Evolutionary conservation across 139 green algal genomes (phyloP).

Genomic region (Chlamydomonas sp.): DNA sequence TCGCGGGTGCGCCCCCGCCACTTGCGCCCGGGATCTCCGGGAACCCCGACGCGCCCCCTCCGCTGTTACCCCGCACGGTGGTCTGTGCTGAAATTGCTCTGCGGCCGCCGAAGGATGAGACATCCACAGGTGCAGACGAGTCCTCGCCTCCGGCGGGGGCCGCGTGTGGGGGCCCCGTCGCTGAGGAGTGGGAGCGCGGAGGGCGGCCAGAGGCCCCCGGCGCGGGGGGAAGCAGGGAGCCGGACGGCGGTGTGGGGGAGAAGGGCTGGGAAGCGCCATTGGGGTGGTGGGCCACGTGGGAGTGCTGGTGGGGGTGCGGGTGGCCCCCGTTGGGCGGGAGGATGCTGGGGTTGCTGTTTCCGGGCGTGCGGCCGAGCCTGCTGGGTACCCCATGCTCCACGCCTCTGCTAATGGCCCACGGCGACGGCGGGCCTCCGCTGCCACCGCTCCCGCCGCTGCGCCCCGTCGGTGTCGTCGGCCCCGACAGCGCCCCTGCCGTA

Average conservation of each 20-base stretch:
- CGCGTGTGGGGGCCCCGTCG: no score
- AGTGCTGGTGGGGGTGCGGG: background rate
- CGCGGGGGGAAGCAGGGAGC: no score
- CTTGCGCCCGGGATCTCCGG: background rate
- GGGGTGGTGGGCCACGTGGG: no score
- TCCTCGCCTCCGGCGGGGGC: no score
- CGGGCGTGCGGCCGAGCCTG: slow-evolving; percentile 14
- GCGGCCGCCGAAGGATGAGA: slow-evolving; percentile 4
- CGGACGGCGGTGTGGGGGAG: no score
- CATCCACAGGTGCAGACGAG: background rate
- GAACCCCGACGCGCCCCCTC: background rate
- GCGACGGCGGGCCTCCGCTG: background rate
- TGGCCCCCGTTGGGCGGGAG: background rate
- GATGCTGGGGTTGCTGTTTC: background rate
- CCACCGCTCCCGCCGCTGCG: background rate
- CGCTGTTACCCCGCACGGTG: background rate
- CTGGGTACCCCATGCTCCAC: background rate
- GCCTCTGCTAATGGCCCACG: background rate
- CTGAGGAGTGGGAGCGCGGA: no score
- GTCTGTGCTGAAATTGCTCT: slow-evolving; percentile 40
- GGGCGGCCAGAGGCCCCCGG: no score
- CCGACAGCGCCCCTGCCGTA: background rate
- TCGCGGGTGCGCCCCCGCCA: background rate
- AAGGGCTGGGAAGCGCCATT: no score
- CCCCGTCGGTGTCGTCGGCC: slow-evolving; percentile 3